Conservation (phyloP, 75 land plant species). For the Pseudotsuga menziesii region DNA sequence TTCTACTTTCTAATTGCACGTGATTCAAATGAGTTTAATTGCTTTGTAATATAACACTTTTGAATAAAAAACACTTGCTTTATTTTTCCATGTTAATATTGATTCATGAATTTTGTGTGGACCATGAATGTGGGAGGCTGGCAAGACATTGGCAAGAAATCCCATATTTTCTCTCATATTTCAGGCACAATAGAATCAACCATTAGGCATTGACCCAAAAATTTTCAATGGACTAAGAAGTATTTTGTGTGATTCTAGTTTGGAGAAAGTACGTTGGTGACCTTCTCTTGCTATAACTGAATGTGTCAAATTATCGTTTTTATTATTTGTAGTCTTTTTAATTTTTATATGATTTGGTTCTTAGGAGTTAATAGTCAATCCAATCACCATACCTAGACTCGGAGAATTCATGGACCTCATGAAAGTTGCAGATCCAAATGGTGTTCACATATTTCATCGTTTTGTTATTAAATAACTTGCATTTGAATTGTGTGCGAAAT, state of each 20-base stretch:
- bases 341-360: not conserved
- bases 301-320: not conserved
- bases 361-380: slow-evolving; percentile 91
- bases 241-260: slow-evolving; percentile 52
- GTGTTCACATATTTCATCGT: slow-evolving; percentile 79
- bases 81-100: slow-evolving; percentile 1
- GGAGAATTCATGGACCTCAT: slow-evolving; percentile 94
- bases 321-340: not conserved
- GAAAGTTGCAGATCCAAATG: slow-evolving; percentile 96
- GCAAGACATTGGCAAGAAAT: slow-evolving; percentile 86
- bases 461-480: slow-evolving; percentile 80
- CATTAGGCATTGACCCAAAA: slow-evolving; percentile 46
- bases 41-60: slow-evolving; percentile 23
- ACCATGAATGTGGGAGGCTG: slow-evolving; percentile 87
- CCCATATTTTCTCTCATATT: slow-evolving; percentile 67
- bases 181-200: slow-evolving; percentile 57
- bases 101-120: not conserved
- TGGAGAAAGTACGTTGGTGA: slow-evolving; percentile 61
- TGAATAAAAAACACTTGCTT: not conserved
- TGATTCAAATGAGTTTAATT: slow-evolving; percentile 94
- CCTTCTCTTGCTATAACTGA: not conserved
- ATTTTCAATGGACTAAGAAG: slow-evolving; percentile 70
- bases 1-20: slow-evolving; percentile 83
- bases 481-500: slow-evolving; percentile 45
- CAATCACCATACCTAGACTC: slow-evolving; percentile 83